Percentiles rank a stretch among this genome's conserved stretches.
phyloP scores from a whole-genome alignment of 169 alveolate species.

The Eimeria praecox region DNA sequence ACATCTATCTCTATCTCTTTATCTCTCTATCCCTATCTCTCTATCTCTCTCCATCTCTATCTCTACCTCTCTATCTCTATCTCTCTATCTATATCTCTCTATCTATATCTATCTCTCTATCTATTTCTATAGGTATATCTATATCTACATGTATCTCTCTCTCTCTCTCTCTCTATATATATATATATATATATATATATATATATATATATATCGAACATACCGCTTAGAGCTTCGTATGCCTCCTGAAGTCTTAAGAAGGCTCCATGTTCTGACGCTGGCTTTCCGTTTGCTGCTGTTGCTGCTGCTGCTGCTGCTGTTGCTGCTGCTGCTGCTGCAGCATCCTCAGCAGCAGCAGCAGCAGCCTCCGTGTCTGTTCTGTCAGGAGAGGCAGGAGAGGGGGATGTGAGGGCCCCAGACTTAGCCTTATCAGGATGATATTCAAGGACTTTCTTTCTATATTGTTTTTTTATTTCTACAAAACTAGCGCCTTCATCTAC shows the following conservation, averaged over 20 bases:
- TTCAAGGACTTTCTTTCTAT: slow-evolving; percentile 73
- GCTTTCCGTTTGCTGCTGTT: slow-evolving; percentile 4
- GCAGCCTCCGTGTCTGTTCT: not conserved
- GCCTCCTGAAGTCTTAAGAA: slow-evolving; percentile 93
- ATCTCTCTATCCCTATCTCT: too few species aligned
- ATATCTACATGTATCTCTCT: not conserved
- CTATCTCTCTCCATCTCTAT: too few species aligned
- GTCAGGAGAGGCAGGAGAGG: not conserved
- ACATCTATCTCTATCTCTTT: not conserved
- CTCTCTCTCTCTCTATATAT: not conserved
- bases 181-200: too few species aligned
- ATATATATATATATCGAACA: too few species aligned
- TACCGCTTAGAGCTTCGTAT: slow-evolving; percentile 89
- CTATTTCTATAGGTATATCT: too few species aligned
- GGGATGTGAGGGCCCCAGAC: not conserved
- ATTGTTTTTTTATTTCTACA: slow-evolving; percentile 79
- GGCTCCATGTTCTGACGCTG: slow-evolving; percentile 1
- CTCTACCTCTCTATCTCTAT: not conserved
- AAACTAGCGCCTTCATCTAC: slow-evolving; percentile 70
- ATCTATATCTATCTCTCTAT: too few species aligned
- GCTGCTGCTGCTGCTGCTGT: not conserved
- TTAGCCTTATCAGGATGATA: slow-evolving; percentile 84
- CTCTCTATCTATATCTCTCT: not conserved
- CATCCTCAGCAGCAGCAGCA: not conserved
- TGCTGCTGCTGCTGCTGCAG: not conserved